phyloP scores from a whole-genome alignment of 164 flowering plant genomes.

The Platanus orientalis region DNA sequence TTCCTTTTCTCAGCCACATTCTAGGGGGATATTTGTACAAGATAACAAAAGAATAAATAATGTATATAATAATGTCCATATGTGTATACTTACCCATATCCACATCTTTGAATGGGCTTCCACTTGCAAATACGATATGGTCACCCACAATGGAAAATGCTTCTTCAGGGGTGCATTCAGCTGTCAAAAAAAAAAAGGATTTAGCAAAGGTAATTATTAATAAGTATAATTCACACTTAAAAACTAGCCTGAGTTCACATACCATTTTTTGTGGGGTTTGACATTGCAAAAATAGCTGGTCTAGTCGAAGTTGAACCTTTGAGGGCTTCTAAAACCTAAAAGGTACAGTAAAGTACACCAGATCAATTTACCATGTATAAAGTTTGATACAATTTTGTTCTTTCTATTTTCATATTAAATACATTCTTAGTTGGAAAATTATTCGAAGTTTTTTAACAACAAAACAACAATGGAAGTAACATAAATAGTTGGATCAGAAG shows the following conservation, averaged over 20 bases:
- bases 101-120: conserved; percentile 88
- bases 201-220: conserved; percentile 2
- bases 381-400: too few relatives aligned
- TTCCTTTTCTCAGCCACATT: too few relatives aligned
- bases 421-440: too few relatives aligned
- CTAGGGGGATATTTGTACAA: background rate
- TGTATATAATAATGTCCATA: background rate
- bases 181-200: conserved; percentile 30
- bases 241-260: conserved; percentile 6
- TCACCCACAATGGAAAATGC: conserved; percentile 89
- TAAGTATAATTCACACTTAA: background rate
- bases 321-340: conserved; percentile 85
- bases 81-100: conserved; percentile 58
- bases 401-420: too few relatives aligned
- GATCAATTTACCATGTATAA: background rate
- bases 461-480: too few relatives aligned
- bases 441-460: too few relatives aligned
- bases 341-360: conserved; percentile 1
- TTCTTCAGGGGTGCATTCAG: conserved; percentile 97
- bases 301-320: conserved; percentile 91
- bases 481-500: too few relatives aligned
- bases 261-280: conserved; percentile 98
- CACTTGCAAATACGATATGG: conserved; percentile 87
- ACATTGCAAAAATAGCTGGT: conserved; percentile 94
- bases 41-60: background rate